Conservation (phyloP, 192 early-diverging fungal genomes). For the Chytriomyces sp. region DNA sequence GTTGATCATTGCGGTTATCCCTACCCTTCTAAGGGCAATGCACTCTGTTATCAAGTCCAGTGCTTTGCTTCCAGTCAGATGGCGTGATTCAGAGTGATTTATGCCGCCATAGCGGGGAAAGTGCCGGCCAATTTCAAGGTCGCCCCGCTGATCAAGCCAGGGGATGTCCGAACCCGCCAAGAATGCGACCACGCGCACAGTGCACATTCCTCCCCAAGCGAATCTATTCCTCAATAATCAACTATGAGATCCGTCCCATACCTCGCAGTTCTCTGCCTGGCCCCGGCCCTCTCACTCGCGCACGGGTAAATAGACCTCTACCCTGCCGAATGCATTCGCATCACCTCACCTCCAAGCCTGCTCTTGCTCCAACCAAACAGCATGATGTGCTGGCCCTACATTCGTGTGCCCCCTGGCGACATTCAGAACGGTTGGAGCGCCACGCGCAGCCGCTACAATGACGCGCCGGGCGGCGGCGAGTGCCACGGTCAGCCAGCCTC, state of each 20-base stretch:
- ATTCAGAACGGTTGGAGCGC: not conserved
- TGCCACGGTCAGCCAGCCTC: conserved; percentile 3
- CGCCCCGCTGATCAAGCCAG: not conserved
- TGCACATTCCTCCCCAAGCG: not conserved
- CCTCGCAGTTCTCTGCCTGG: not conserved
- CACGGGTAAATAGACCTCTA: not conserved
- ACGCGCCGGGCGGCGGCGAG: not conserved
- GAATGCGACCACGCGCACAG: not conserved
- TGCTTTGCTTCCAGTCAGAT: not conserved
- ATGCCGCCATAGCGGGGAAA: not conserved
- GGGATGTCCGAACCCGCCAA: not conserved
- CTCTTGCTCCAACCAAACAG: not conserved
- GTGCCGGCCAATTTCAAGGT: not conserved
- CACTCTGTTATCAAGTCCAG: too few species aligned
- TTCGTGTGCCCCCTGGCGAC: conserved; percentile 8
- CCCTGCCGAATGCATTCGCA: not conserved
- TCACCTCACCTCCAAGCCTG: not conserved
- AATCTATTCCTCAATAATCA: not conserved
- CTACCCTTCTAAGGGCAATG: too few species aligned
- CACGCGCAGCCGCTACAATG: not conserved
- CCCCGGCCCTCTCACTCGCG: not conserved
- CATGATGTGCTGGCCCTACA: conserved; percentile 7
- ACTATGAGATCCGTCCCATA: not conserved
- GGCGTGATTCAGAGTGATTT: not conserved
- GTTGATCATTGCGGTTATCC: too few species aligned